These are phyloP conservation scores for Neostapfia colusana DNA, from an alignment of 176 grass and related monocot species.

Conservation along the genomic window DNA sequence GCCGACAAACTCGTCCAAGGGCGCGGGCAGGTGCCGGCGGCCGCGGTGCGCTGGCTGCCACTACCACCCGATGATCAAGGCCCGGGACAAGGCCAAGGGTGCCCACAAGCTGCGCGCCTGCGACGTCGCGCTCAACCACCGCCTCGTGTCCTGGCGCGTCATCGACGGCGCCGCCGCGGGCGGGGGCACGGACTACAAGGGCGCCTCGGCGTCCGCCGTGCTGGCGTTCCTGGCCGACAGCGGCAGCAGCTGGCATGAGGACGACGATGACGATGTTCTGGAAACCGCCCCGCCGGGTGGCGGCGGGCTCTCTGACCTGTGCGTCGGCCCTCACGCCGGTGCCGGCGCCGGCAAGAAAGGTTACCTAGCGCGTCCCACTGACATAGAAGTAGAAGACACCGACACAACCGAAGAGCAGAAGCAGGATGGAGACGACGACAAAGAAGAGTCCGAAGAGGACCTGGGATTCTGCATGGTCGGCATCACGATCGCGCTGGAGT, in stretches of 20 bases:
- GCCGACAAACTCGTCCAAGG: constrained; percentile 47
- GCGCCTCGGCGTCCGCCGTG: constrained; percentile 58
- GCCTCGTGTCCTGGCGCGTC: constrained; percentile 71
- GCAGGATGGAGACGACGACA: neutral
- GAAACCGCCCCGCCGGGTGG: constrained; percentile 12
- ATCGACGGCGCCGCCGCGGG: constrained; percentile 23
- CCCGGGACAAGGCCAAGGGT: constrained; percentile 70
- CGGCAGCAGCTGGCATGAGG: constrained; percentile 42
- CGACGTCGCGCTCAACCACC: constrained; percentile 85
- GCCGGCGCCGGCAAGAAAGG: neutral
- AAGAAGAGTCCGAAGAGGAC: constrained; percentile 40
- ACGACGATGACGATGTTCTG: constrained; percentile 19
- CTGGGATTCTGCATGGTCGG: constrained; percentile 79
- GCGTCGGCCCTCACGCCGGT: constrained; percentile 36
- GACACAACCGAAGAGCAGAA: constrained; percentile 38
- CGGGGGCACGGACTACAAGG: constrained; percentile 34
- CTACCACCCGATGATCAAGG: constrained; percentile 63
- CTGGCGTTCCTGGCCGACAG: constrained; percentile 52
- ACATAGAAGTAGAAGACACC: neutral
- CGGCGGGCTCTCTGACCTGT: constrained; percentile 43
- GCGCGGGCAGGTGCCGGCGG: constrained; percentile 62
- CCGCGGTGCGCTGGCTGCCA: constrained; percentile 62
- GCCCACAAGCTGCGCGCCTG: constrained; percentile 64
- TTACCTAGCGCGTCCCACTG: neutral
- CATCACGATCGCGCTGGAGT: constrained; percentile 56